Evolutionary conservation across 345 rosid species (phyloP), one percentile per base, ranked within the genome.

Genomic region (Eucalyptus camaldulensis): DNA sequence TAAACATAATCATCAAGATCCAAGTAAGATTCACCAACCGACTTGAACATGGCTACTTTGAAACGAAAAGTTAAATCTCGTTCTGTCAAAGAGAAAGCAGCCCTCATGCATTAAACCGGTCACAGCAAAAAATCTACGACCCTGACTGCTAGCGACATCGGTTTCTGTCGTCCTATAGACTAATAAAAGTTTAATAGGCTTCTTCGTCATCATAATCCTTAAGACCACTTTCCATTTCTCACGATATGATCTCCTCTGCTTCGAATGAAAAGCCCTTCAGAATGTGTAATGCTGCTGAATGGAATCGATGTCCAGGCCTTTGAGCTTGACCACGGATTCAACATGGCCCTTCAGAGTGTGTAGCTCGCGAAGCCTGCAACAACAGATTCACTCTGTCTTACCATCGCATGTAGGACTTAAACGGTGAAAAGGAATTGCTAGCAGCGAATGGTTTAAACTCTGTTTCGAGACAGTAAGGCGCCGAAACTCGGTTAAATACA

Each of bases 311-410:
- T 97, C 99, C 7, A 97, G 94, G 62, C 99, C 98, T 89, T 95
- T 95, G 86, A 97, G 95, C 95, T 94, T 97, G 91, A 94, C 98
- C 87, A 95, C 98, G 2, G 98, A 96, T 89, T 96, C 98, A 13
- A 97, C 98, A 31, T 96, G 98, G 58, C 99, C 98, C 92, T 94
- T 95, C 65, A 97, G 93, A 40, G 97, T 95, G 67, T 89, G 47
- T 83, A 96, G 92, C 91, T 97, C 99, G 85, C 99, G 92, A 89
- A 97, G 92, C 96, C 99, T 97, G 83, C 83, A 37, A 76, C 83
- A 37, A 76, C 8, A 37, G 83, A 40, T 37, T 76, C 83, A 76
- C 27, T 40, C 6, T 69, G 7, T 16, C 40, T 69, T 69, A 69
- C 25, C 13, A 5, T 69, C 44, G 80, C 44, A 33, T 3, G 44